Percentiles rank a stretch among this genome's conserved stretches.
Evolutionary conservation across 2,329 filamentous ascomycete genomes (phyloP).

Genomic region (Ploettnerulaceae sp.): DNA sequence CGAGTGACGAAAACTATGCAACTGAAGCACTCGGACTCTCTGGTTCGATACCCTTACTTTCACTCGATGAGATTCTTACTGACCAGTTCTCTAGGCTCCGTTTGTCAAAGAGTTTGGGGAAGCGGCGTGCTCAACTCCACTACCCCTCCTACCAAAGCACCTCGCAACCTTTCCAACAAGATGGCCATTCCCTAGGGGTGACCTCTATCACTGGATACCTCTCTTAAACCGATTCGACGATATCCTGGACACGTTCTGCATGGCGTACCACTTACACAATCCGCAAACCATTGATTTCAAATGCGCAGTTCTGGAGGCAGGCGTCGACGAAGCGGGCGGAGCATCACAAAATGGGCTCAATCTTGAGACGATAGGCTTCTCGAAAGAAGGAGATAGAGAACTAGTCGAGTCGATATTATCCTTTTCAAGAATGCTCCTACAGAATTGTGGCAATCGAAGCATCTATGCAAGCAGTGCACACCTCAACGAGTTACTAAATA

Average conservation of each 20-base stretch:
- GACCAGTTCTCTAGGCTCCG: slow-evolving; percentile 60
- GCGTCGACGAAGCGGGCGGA: slow-evolving; percentile 39
- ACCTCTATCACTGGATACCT: slow-evolving; percentile 97
- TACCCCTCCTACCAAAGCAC: slow-evolving; percentile 71
- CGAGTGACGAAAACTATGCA: slow-evolving; percentile 65
- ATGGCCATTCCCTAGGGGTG: slow-evolving; percentile 94
- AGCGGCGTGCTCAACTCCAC: slow-evolving; percentile 59
- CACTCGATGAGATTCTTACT: slow-evolving; percentile 6
- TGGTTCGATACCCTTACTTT: slow-evolving; percentile 40
- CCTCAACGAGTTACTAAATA: slow-evolving; percentile 83
- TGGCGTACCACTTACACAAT: slow-evolving; percentile 71
- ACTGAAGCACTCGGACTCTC: slow-evolving; percentile 60
- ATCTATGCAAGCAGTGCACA: slow-evolving; percentile 92
- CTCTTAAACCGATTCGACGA: slow-evolving; percentile 90
- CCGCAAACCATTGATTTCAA: slow-evolving; percentile 76
- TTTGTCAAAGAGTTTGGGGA: slow-evolving; percentile 80
- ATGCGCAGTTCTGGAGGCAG: slow-evolving; percentile 53
- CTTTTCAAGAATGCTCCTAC: slow-evolving; percentile 82
- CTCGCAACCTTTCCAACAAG: slow-evolving; percentile 76
- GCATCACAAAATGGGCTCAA: slow-evolving; percentile 42
- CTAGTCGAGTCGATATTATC: slow-evolving; percentile 74
- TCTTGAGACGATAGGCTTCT: slow-evolving; percentile 58
- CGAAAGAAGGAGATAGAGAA: slow-evolving; percentile 70
- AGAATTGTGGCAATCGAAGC: slow-evolving; percentile 95
- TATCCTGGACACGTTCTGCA: slow-evolving; percentile 76